Evolutionary conservation across 352 stramenopile species (phyloP), one percentile per base, ranked within the genome.

Genomic region (Globisporangium sylvaticum): DNA sequence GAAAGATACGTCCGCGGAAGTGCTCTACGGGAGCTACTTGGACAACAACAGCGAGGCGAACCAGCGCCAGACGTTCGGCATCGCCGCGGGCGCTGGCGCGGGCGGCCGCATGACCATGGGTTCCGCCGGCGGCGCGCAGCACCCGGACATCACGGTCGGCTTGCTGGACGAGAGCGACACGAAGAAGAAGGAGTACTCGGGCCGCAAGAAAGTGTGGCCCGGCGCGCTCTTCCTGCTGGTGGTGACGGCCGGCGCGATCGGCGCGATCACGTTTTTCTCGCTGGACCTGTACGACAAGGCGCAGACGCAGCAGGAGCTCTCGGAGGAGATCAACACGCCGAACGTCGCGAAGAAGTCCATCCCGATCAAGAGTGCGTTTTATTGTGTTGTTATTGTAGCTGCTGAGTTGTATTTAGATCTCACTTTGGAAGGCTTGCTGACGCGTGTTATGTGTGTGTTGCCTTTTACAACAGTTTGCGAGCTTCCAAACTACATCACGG

Each of bases 141-240:
- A 91, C 63, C 80, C 83, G 31, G 87, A 94, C 46, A 94, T 94
- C 64, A 81, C 81, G 9, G 81, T 94, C 59, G 87, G 87, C 3
- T 72, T 89, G 54, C 54, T 91, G 59, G 86, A 92, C 57, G 76
- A 87, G 27, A 67, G 66, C 31, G 68, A 70, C 34, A 70, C 65
- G 59, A 76, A 74, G 56, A 73, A 80, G 44, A 78, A 80, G 58
- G 70, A 75, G 27, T 92, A 81, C 65, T 76, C 81, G 63, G 87
- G 87, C 0, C 84, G 87, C 31, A 92, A 92, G 68, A 77, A 80
- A 27, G 84, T 92, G 22, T 94, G 87, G 87, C 87, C 87, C 9
- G 87, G 87, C 24, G 86, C 84, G 63, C 71, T 94, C 4, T 75
- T 92, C n/a, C 61, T 94, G 29, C 65, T 94, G 14, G 3, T 92